Evolutionary conservation across 1,139 yeast genomes (phyloP), one percentile per base, ranked within the genome.

Genomic region (Suhomyces taliae): DNA sequence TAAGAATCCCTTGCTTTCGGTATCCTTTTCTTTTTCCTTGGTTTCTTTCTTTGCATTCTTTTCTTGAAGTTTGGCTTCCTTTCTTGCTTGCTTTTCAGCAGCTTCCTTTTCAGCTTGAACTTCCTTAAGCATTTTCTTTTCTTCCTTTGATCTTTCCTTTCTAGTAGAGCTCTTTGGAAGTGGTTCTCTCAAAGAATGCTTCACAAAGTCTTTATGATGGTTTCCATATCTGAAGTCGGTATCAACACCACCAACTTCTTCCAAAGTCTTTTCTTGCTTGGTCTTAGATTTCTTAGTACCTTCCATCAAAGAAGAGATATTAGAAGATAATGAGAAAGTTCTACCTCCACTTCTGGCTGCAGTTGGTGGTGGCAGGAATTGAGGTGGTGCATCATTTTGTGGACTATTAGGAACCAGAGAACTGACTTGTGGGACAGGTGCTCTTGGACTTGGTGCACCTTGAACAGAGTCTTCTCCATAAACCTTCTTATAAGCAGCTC

Each of bases 401-500:
- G 44, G 42, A 27, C 41, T 39, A 1, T 27, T 14, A 19, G 41
- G 39, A 1, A 31, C 29, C 11, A 35, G 14, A 19, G 32, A 29
- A 9, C 9, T 29, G 9, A 9, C 7, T 11, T 9, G 32, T 9
- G 32, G 32, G 8, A 29, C 39, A 4, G 37, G 29, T 7, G 34
- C 27, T 27, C 29, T 32, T 9, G 42, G 24, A 27, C 26, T 3
- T n/a, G 39, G 37, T 10, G 46, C 36, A 12, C 24, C 19, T 8
- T 40, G 39, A 10, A 35, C 36, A 14, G 34, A 42, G 34, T 39
- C 40, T 31, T 61, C 61, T 2, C 78, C 78, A 49, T 72, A 72
- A 1, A 74, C 78, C 48, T 64, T 69, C 46, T 68, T 66, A 58
- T 66, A 64, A 1, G 79, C 79, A 1, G 70, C 78, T 47, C 65